These are phyloP conservation scores for Prunus fruticosa DNA, from an alignment of 306 rosid genomes.

Conservation along the genomic window DNA sequence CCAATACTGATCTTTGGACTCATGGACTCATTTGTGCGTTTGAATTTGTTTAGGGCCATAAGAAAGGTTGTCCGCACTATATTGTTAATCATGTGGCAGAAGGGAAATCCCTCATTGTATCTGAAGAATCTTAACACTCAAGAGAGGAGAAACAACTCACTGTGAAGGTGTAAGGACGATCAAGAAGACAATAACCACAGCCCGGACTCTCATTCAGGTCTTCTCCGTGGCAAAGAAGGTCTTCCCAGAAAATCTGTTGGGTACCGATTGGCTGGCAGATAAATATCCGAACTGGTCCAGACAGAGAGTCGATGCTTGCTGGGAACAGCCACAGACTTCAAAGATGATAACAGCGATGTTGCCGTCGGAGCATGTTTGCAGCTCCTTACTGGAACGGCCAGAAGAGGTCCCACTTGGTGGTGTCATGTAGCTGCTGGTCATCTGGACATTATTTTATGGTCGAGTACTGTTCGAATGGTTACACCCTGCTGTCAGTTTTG, in stretches of 20 bases:
- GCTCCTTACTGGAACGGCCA: conserved; percentile 21
- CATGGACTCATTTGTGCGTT: conserved; percentile 68
- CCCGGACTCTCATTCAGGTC: conserved; percentile 14
- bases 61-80: conserved; percentile 15
- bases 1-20: conserved; percentile 45
- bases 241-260: conserved; percentile 48
- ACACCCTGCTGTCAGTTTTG: conserved; percentile 27
- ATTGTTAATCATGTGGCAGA: conserved; percentile 9
- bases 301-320: conserved; percentile 31
- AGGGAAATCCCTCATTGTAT: no score
- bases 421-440: conserved; percentile 30
- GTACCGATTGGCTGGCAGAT: conserved; percentile 60
- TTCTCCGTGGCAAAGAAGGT: conserved; percentile 21
- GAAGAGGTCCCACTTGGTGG: conserved; percentile 37
- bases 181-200: neutral
- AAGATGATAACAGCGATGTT: conserved; percentile 36
- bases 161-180: conserved; percentile 17
- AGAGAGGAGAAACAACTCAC: conserved; percentile 13
- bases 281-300: conserved; percentile 49
- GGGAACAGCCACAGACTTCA: conserved; percentile 33
- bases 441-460: conserved; percentile 20
- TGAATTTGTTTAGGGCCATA: conserved; percentile 35
- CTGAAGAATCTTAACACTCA: no score
- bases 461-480: conserved; percentile 30
- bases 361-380: conserved; percentile 38